phyloP scores from a whole-genome alignment of 768 basidiomycete species.

The Lactarius sp. region DNA sequence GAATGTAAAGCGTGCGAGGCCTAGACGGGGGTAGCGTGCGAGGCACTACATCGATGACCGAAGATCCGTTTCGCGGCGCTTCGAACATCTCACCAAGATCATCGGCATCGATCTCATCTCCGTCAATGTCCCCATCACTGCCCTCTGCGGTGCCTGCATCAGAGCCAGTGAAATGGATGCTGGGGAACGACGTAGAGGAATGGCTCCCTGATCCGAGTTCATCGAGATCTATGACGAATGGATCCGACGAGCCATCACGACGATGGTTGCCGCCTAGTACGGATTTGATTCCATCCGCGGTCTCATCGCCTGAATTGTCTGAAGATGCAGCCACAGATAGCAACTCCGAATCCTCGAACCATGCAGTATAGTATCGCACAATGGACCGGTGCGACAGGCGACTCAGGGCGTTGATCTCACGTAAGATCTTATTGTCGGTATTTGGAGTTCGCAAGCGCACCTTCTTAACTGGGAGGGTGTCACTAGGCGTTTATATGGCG shows the following conservation, averaged over 20 bases:
- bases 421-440: constrained; percentile 81
- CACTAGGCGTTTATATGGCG: neutral
- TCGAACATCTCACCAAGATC: constrained; percentile 30
- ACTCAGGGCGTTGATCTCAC: constrained; percentile 88
- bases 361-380: constrained; percentile 87
- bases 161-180: constrained; percentile 63
- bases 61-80: constrained; percentile 6
- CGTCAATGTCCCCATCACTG: constrained; percentile 40
- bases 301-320: constrained; percentile 36
- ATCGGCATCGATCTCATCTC: constrained; percentile 36
- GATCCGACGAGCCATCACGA: constrained; percentile 35
- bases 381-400: constrained; percentile 84
- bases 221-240: constrained; percentile 62
- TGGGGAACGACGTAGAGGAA: constrained; percentile 69
- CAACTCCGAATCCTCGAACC: constrained; percentile 71
- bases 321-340: constrained; percentile 45
- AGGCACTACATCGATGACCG: constrained; percentile 20
- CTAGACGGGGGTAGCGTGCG: constrained; percentile 12
- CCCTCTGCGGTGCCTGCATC: constrained; percentile 40
- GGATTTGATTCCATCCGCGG: constrained; percentile 50
- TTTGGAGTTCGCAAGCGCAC: constrained; percentile 73
- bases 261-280: constrained; percentile 42
- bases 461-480: constrained; percentile 69
- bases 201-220: constrained; percentile 46
- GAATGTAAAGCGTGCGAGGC: constrained; percentile 76